Percentiles rank a stretch among this genome's conserved stretches.
These are phyloP conservation scores for Calendula officinalis DNA, from an alignment of 129 eudicot genomes.

Conservation along the genomic window DNA sequence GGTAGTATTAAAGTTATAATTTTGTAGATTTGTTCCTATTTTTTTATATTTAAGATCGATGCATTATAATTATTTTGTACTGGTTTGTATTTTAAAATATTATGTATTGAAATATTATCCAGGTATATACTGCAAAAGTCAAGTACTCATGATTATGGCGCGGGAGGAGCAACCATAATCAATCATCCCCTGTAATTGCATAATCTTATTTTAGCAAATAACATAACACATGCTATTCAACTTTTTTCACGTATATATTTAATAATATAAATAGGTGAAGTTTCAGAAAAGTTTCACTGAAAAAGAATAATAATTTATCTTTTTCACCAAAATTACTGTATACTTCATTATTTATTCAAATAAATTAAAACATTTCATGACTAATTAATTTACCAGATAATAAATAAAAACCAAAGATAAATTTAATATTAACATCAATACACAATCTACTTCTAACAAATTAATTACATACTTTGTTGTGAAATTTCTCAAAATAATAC, in stretches of 20 bases:
- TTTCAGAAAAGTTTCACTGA: slow-evolving; percentile 36
- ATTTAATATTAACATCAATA: too few relatives aligned
- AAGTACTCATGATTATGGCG: not conserved
- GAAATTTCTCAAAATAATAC: too few relatives aligned
- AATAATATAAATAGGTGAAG: slow-evolving; percentile 19
- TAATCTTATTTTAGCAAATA: not conserved
- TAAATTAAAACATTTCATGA: not conserved
- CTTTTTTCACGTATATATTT: not conserved
- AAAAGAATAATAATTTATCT: slow-evolving; percentile 24
- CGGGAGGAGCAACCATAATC: slow-evolving; percentile 1
- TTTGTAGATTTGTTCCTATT: too few relatives aligned
- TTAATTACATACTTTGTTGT: not conserved
- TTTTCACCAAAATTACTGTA: slow-evolving; percentile 4
- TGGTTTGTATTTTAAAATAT: too few relatives aligned
- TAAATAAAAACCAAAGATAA: not conserved
- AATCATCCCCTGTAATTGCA: slow-evolving; percentile 57
- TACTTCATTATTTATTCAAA: not conserved
- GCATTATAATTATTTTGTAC: too few relatives aligned
- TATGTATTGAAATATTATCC: too few relatives aligned
- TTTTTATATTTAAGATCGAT: too few relatives aligned
- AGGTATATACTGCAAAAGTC: too few relatives aligned
- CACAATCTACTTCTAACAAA: too few relatives aligned
- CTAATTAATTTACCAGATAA: not conserved
- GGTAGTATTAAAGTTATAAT: too few relatives aligned
- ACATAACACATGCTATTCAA: not conserved